These are phyloP conservation scores for Camellia oleifera DNA, from an alignment of 179 eudicot species.

Conservation along the genomic window DNA sequence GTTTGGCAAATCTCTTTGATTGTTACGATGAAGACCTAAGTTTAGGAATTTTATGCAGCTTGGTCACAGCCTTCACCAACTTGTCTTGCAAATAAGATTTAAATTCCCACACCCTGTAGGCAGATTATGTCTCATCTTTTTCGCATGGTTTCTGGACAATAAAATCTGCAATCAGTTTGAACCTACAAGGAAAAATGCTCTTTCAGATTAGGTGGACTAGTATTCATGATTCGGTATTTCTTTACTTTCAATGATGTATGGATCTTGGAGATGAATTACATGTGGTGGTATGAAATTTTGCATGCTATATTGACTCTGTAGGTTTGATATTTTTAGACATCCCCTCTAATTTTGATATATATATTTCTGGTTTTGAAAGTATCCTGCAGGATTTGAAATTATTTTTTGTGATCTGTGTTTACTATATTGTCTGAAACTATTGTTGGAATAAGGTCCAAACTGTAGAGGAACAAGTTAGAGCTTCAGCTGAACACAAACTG, in stretches of 20 bases:
- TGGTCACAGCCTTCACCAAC: too few species aligned
- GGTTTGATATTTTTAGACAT: not conserved
- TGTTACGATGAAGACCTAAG: too few species aligned
- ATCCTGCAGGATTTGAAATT: slow-evolving; percentile 2
- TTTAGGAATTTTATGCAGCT: too few species aligned
- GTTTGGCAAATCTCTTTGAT: too few species aligned
- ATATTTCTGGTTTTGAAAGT: not conserved
- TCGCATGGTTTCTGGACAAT: not conserved
- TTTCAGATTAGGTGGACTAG: not conserved
- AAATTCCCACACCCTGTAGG: too few species aligned
- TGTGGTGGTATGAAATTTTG: not conserved
- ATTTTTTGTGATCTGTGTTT: not conserved
- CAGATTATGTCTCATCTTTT: not conserved
- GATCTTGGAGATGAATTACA: not conserved
- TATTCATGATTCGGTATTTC: not conserved
- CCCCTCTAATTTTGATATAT: not conserved
- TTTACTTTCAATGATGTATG: not conserved
- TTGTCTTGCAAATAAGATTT: too few species aligned
- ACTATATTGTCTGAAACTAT: not conserved
- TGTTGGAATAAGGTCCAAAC: slow-evolving; percentile 60
- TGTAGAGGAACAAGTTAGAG: slow-evolving; percentile 99
- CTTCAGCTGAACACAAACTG: slow-evolving; percentile 98
- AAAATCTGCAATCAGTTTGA: not conserved
- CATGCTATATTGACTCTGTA: not conserved
- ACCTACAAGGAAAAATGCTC: not conserved